Percentiles rank a stretch among this genome's conserved stretches.
Evolutionary conservation across 306 rosid genomes (phyloP).

Genomic region (Acacia crassicarpa): DNA sequence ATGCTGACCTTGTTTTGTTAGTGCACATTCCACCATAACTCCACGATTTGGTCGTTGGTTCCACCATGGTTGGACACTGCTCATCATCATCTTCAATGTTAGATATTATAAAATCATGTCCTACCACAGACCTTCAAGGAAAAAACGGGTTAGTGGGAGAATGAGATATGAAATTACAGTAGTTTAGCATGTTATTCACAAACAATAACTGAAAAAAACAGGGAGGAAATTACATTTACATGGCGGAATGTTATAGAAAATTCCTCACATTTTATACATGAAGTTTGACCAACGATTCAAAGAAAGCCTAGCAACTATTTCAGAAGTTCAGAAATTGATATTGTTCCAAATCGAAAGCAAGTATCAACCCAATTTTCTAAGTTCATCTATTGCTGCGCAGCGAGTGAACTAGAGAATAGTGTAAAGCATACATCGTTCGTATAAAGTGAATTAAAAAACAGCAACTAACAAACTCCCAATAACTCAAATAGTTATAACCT

Average conservation of each 20-base stretch:
- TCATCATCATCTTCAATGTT: background rate
- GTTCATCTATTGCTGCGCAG: background rate
- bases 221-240: background rate
- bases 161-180: background rate
- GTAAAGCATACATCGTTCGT: background rate
- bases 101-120: background rate
- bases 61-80: conserved; percentile 17
- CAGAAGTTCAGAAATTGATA: background rate
- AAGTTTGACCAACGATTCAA: background rate
- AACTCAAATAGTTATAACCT: background rate
- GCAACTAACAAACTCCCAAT: background rate
- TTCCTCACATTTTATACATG: background rate
- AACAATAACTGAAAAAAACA: background rate
- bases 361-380: background rate
- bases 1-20: conserved; percentile 68
- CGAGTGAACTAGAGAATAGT: background rate
- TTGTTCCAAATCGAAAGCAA: background rate
- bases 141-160: background rate
- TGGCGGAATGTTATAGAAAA: background rate
- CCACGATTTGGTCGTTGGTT: background rate
- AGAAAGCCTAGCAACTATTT: background rate
- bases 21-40: conserved; percentile 26
- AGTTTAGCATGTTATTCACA: background rate
- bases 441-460: background rate
- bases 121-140: background rate